Evolutionary conservation across 2,329 filamentous ascomycete genomes (phyloP).

Genomic region (Aspergillus sergii): DNA sequence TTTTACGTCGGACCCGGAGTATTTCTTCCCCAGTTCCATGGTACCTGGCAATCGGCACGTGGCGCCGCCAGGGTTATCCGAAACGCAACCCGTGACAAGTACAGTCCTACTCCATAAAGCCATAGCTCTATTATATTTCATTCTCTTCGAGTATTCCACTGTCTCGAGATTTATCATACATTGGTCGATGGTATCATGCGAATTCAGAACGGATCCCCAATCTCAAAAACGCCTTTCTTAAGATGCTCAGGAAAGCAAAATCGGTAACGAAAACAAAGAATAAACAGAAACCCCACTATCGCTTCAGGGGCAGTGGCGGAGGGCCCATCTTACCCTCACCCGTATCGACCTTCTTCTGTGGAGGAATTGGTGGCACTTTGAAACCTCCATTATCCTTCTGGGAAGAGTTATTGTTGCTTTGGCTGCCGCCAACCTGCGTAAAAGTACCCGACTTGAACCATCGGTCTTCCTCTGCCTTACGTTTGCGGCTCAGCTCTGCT

Average conservation of each 20-base stretch:
- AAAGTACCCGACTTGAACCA: slow-evolving; percentile 99
- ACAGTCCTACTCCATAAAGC: not conserved
- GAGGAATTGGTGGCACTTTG: slow-evolving; percentile 77
- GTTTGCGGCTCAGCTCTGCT: slow-evolving; percentile 83
- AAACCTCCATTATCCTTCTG: slow-evolving; percentile 65
- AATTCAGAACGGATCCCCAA: slow-evolving; percentile 10
- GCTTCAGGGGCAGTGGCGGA: slow-evolving; percentile 37
- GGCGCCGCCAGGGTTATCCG: not conserved
- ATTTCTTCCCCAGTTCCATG: not conserved
- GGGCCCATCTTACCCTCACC: slow-evolving; percentile 60
- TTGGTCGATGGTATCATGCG: slow-evolving; percentile 29
- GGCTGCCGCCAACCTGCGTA: slow-evolving; percentile 69
- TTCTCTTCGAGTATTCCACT: not conserved
- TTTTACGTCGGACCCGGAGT: not conserved
- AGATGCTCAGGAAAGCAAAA: slow-evolving; percentile 22
- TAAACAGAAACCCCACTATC: slow-evolving; percentile 13
- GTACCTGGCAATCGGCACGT: not conserved
- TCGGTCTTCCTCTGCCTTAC: slow-evolving; percentile 89
- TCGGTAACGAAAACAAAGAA: slow-evolving; percentile 13
- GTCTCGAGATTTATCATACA: slow-evolving; percentile 10
- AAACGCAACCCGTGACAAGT: not conserved
- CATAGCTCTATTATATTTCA: not conserved
- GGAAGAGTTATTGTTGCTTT: slow-evolving; percentile 24
- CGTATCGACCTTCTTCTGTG: slow-evolving; percentile 72
- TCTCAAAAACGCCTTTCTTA: slow-evolving; percentile 21